These are phyloP conservation scores for Gnetum montanum DNA, from an alignment of 75 land plant species.

Conservation along the genomic window DNA sequence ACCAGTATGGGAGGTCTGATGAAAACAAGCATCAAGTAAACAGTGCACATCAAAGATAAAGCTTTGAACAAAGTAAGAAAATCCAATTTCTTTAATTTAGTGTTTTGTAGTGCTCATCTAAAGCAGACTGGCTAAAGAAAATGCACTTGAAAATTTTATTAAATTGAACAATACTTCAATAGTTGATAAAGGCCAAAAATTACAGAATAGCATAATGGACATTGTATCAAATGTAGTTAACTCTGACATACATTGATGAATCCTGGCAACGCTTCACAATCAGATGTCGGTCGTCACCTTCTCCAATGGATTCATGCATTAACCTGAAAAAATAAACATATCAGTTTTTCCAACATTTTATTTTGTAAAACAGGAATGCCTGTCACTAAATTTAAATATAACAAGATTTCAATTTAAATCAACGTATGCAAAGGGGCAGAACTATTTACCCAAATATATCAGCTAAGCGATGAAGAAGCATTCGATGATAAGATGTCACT, in stretches of 20 bases:
- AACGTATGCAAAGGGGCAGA: no score
- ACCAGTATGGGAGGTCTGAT: conserved; percentile 78
- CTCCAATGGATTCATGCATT: conserved; percentile 85
- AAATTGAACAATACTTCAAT: no score
- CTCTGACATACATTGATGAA: conserved; percentile 66
- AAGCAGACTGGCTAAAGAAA: neutral
- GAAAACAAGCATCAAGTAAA: conserved; percentile 4
- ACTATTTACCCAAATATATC: conserved; percentile 75
- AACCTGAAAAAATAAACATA: conserved; percentile 36
- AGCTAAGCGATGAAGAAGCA: conserved; percentile 92
- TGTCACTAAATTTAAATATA: neutral
- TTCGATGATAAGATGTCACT: conserved; percentile 77
- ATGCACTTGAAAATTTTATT: no score
- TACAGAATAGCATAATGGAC: no score
- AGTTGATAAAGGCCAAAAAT: no score
- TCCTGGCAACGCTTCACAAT: conserved; percentile 65
- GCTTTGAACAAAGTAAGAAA: no score
- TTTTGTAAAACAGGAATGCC: neutral
- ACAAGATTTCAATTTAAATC: neutral
- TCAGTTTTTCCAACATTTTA: neutral
- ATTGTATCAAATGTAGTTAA: no score
- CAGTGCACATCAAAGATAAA: no score
- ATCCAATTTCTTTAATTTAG: no score
- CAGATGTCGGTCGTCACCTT: conserved; percentile 77
- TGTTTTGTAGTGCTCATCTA: neutral